Evolutionary conservation across 306 rosid genomes (phyloP), one percentile per base, ranked within the genome.

Genomic region (Rosa lucieae): DNA sequence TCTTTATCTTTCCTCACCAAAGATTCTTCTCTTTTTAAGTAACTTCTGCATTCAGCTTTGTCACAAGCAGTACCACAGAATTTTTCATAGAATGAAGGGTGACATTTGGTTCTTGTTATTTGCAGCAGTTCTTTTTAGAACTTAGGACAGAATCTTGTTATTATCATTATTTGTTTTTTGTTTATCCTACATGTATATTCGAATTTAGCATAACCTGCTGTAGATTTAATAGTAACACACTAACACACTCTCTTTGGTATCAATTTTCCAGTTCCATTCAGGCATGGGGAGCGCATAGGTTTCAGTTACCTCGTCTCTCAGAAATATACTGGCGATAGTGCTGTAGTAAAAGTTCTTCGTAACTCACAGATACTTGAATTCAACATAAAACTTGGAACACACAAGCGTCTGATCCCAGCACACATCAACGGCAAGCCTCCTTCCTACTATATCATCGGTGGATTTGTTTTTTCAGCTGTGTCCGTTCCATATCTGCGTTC

Each of bases 401-500:
- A 86, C 81, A 92, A 80, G 83, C 90, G 96, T 67, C 96, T 92
- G 84, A 86, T 90, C 84, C 96, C 93, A 8, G 90, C 91, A 44
- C 93, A 92, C 88, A 88, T 86, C 91, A 88, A 88, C 80, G 92
- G 94, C 78, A 84, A 56, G 76, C 93, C 93, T 82, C 97, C 96
- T 49, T 88, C 97, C 44, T 92, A 90, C 75, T 92, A 90, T 85
- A 92, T 92, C 14, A 80, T 92, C 74, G 97, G 90, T 21, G 97
- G 96, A 78, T 89, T 92, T 86, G 92, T 92, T 49, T 90, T 92
- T 73, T 56, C 92, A 67, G 74, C 92, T 18, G 91, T 92, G 14
- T 90, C 96, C 11, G 94, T 92, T 81, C 96, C 97, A 68, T 92
- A 92, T 88, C 96, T 90, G 80, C 93, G 96, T 21, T 92, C 97